Evolutionary conservation across 1,139 yeast genomes (phyloP), one percentile per base, ranked within the genome.

Genomic region (Casaregolazyma suthepensis): DNA sequence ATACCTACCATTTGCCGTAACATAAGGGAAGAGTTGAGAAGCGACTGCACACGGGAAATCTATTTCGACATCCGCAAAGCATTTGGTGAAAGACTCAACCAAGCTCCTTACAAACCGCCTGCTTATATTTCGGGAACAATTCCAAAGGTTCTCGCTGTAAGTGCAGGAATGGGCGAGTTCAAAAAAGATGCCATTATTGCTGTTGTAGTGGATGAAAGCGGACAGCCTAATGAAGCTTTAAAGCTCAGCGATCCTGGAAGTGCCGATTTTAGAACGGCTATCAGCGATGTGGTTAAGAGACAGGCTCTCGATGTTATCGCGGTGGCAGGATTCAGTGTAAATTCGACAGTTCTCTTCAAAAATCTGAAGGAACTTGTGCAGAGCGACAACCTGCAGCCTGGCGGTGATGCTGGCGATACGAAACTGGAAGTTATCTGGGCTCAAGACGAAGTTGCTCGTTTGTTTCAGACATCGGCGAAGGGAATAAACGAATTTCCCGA

Each of bases 361-460:
- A 77, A 79, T 40, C 67, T 90, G 13, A 75, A 74, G 48, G 81
- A 78, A 43, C 80, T 87, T 52, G 79, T 88, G 15, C 56, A 59
- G 51, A 75, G 73, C 18, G 80, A 87, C 60, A 77, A 78, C 46
- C 69, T 87, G 37, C 71, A 74, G 22, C 83, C 82, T 13, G 81
- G 77, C 52, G 77, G 77, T 26, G 87, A 80, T 50, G 68, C 68
- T 2, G 59, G 56, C 15, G 54, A 54, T 31, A 52, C 59, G 3
- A 52, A 56, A 37, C 63, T 84, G 35, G 80, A 75, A 51, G 81
- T 88, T 2, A 74, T 90, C 15, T 93, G 90, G 83, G 96, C 88
- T 31, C 88, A 86, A 62, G 97, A 93, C 68, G 99, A 93, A 67
- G 90, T 95, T 37, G 97, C 99, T 0, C 76, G 95, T 54, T 78